These are phyloP conservation scores for Cercospora canescens DNA, from an alignment of 2,329 filamentous ascomycete genomes.

Conservation along the genomic window DNA sequence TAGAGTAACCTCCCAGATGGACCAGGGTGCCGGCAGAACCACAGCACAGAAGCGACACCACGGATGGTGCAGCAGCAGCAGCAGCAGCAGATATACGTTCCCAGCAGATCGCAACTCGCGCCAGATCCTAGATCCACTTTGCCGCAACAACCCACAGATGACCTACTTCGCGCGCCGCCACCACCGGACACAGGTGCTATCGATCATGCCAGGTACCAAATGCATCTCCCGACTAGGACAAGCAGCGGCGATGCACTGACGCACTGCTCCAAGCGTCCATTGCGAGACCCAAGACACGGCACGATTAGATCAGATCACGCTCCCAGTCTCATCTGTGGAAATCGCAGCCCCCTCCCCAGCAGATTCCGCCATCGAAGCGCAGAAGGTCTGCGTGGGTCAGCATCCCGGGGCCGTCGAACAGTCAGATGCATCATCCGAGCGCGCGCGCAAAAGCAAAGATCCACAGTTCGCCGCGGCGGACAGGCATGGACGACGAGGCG, in stretches of 20 bases:
- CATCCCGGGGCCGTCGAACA: neutral
- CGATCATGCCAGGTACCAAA: constrained; percentile 28
- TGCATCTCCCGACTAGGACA: constrained; percentile 20
- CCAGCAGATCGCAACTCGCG: constrained; percentile 21
- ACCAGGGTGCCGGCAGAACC: constrained; percentile 22
- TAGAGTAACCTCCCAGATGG: constrained; percentile 32
- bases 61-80: constrained; percentile 10
- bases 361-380: neutral
- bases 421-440: neutral
- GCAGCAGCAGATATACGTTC: constrained; percentile 24
- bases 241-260: constrained; percentile 5
- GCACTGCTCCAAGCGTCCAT: neutral
- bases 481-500: constrained; percentile 6
- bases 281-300: neutral
- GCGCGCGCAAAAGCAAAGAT: neutral
- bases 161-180: constrained; percentile 22
- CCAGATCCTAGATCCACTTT: constrained; percentile 21
- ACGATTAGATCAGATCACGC: constrained; percentile 8
- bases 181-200: constrained; percentile 24
- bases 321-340: neutral
- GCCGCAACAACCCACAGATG: constrained; percentile 19
- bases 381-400: constrained; percentile 6
- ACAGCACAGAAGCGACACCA: constrained; percentile 20
- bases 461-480: constrained; percentile 4
- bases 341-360: neutral